phyloP scores from a whole-genome alignment of 768 basidiomycete genomes.

The Boletus rubropictus region DNA sequence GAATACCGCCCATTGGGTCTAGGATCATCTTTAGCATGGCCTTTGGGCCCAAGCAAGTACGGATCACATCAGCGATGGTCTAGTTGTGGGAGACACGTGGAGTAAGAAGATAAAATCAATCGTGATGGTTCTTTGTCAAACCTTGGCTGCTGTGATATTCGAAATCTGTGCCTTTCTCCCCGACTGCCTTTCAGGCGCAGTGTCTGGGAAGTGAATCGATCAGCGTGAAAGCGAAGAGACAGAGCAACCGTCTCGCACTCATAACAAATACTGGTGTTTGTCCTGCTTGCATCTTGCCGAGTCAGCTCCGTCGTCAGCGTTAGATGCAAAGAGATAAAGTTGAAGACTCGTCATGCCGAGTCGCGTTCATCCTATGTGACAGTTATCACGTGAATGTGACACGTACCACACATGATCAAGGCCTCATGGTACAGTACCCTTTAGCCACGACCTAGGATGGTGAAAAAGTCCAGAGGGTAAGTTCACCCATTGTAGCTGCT shows the following conservation, averaged over 20 bases:
- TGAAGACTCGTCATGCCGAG: background rate
- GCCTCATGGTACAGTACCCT: no score
- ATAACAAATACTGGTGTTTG: slow-evolving; percentile 82
- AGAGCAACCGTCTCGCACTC: slow-evolving; percentile 42
- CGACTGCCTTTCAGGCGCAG: slow-evolving; percentile 88
- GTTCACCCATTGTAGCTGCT: background rate
- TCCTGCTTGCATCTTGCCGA: slow-evolving; percentile 29
- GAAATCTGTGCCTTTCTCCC: slow-evolving; percentile 95
- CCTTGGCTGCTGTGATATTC: slow-evolving; percentile 97
- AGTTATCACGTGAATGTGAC: slow-evolving; percentile 1
- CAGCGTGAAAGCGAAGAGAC: background rate
- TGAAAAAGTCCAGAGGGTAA: background rate
- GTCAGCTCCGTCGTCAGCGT: background rate
- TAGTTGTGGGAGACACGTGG: slow-evolving; percentile 24
- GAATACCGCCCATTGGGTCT: slow-evolving; percentile 98
- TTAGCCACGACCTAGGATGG: background rate
- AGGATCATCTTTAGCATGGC: slow-evolving; percentile 99
- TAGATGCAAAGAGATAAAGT: slow-evolving; percentile 6
- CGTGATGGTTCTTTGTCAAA: slow-evolving; percentile 26
- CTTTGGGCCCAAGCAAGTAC: slow-evolving; percentile 95
- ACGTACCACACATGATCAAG: no score
- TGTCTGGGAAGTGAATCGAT: slow-evolving; percentile 46
- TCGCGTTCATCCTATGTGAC: slow-evolving; percentile 2
- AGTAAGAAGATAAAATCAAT: background rate
- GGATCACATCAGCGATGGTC: slow-evolving; percentile 97